phyloP scores from a whole-genome alignment of 192 early-diverging fungal species.

The Phlyctochytrium bullatum region DNA sequence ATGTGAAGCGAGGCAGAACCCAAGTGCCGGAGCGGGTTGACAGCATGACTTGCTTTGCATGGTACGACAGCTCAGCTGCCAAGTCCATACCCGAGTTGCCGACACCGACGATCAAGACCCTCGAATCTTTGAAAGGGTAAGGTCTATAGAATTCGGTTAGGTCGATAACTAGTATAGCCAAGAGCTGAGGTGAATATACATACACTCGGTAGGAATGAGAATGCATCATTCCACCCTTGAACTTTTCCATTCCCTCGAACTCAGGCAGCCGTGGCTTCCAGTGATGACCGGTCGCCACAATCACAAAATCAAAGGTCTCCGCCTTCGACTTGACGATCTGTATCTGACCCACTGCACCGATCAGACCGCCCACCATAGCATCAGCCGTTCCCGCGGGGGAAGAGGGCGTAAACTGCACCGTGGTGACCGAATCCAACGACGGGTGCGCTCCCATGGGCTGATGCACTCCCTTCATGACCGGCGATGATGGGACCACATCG shows the following conservation, averaged over 20 bases:
- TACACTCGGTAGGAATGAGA: slow-evolving; percentile 57
- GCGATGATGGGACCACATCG: neutral
- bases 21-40: slow-evolving; percentile 45
- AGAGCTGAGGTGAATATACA: slow-evolving; percentile 20
- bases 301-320: slow-evolving; percentile 61
- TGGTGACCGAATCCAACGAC: neutral
- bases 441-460: neutral
- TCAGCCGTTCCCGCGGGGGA: neutral
- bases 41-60: slow-evolving; percentile 52
- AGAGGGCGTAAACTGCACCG: neutral
- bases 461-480: neutral
- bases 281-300: slow-evolving; percentile 63
- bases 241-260: slow-evolving; percentile 50
- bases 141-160: slow-evolving; percentile 30
- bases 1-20: slow-evolving; percentile 37
- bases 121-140: slow-evolving; percentile 47
- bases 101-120: slow-evolving; percentile 54
- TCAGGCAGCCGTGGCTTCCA: slow-evolving; percentile 51
- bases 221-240: slow-evolving; percentile 51
- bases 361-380: neutral
- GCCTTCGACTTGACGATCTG: slow-evolving; percentile 26
- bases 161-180: neutral
- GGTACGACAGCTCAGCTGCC: slow-evolving; percentile 51
- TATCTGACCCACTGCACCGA: neutral
- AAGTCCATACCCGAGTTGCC: slow-evolving; percentile 62